A percentile compares a stretch with the other conserved stretches of the same genome.
Evolutionary conservation across 805 yeast genomes (phyloP).

Genomic region (Nakazawaea sp.): DNA sequence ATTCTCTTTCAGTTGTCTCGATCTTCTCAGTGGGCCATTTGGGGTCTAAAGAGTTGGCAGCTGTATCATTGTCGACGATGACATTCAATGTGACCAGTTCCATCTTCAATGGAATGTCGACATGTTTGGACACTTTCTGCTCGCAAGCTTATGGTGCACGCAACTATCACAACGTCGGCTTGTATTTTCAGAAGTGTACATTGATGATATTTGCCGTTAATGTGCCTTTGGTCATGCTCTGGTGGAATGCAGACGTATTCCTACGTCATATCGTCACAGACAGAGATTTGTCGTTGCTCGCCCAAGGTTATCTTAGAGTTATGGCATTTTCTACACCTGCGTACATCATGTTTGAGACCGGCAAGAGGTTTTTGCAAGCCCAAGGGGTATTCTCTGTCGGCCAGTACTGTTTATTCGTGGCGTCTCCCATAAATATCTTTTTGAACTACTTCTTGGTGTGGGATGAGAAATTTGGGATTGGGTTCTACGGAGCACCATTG

Average conservation of each 20-base stretch:
- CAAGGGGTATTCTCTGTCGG: conserved; percentile 79
- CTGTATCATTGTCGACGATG: conserved; percentile 66
- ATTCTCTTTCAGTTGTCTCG: conserved; percentile 56
- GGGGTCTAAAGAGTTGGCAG: conserved; percentile 60
- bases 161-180: conserved; percentile 49
- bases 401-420: conserved; percentile 57
- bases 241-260: conserved; percentile 22
- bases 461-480: conserved; percentile 45
- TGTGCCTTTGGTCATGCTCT: conserved; percentile 58
- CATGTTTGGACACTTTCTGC: conserved; percentile 65
- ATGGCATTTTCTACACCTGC: conserved; percentile 70
- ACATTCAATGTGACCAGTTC: conserved; percentile 62
- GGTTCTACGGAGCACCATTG: conserved; percentile 72
- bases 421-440: conserved; percentile 69
- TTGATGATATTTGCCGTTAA: conserved; percentile 38
- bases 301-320: conserved; percentile 46
- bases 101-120: conserved; percentile 60
- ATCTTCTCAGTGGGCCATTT: conserved; percentile 59
- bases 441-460: conserved; percentile 65
- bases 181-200: conserved; percentile 54
- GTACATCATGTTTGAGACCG: conserved; percentile 51
- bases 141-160: conserved; percentile 72
- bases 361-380: conserved; percentile 67
- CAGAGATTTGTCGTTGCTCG: conserved; percentile 28
- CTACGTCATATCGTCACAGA: conserved; percentile 27